phyloP scores from a whole-genome alignment of 2,329 filamentous ascomycete genomes.

The Talaromyces marneffei region DNA sequence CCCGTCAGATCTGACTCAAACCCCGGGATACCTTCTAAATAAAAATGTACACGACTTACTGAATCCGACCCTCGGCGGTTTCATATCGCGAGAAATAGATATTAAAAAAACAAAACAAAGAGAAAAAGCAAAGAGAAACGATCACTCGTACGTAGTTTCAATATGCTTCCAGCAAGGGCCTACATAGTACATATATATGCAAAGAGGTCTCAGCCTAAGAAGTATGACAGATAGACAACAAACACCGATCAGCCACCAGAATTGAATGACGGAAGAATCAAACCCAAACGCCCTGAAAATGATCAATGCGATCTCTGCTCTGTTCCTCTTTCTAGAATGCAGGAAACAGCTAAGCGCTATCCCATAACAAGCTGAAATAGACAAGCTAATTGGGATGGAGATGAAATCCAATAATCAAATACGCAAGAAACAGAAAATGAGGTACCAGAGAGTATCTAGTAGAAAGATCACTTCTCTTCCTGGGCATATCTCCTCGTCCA shows the following conservation, averaged over 20 bases:
- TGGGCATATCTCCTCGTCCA: slow-evolving; percentile 70
- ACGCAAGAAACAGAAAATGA: background rate
- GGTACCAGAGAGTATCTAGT: background rate
- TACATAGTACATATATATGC: background rate
- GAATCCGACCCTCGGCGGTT: too few relatives aligned
- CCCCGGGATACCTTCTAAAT: background rate
- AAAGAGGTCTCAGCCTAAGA: background rate
- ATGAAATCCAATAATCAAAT: background rate
- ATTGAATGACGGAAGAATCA: background rate
- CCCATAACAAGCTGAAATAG: background rate
- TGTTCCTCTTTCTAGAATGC: background rate
- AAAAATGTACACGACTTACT: background rate
- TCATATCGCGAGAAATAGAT: background rate
- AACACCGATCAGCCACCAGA: slow-evolving; percentile 2
- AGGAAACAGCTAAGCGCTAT: background rate
- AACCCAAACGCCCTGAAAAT: slow-evolving; percentile 15
- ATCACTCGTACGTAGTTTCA: background rate
- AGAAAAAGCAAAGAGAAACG: background rate
- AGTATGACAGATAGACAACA: background rate
- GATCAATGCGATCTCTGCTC: background rate
- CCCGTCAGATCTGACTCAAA: background rate
- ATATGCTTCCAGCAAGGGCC: background rate
- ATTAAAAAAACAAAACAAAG: background rate
- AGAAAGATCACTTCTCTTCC: slow-evolving; percentile 23
- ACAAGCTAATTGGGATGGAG: background rate